A percentile compares a stretch with the other conserved stretches of the same genome.
Evolutionary conservation across 352 stramenopile genomes (phyloP).

Genomic region (Pythium angustatum): DNA sequence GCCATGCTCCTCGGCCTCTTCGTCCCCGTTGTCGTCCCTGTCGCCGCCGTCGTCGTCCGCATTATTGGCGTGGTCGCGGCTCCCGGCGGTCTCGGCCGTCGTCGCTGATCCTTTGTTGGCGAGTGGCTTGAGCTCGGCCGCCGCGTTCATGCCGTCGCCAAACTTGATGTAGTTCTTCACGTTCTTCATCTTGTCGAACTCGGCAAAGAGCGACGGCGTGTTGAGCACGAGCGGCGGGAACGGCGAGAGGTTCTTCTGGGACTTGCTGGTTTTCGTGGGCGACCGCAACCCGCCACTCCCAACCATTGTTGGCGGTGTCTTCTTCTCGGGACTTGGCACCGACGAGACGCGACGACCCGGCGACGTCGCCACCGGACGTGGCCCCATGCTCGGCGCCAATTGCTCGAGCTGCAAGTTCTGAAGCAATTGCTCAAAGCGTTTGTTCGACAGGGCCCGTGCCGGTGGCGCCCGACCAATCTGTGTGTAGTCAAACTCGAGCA

Average conservation of each 20-base stretch:
- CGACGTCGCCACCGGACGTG: constrained; percentile 17
- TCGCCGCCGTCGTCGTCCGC: constrained; percentile 8
- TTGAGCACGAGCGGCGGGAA: constrained; percentile 48
- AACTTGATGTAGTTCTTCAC: constrained; percentile 65
- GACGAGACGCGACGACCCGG: constrained; percentile 9
- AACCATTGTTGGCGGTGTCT: not conserved
- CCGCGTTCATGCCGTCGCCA: constrained; percentile 47
- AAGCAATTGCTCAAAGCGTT: constrained; percentile 69
- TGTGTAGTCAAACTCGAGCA: constrained; percentile 78
- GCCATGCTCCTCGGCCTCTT: too few relatives aligned
- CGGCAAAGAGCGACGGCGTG: constrained; percentile 45
- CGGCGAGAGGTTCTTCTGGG: constrained; percentile 6
- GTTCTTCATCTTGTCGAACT: constrained; percentile 68
- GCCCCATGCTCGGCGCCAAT: constrained; percentile 44
- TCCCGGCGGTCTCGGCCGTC: not conserved
- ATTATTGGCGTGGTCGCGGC: not conserved
- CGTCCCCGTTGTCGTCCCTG: not conserved
- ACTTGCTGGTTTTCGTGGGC: not conserved
- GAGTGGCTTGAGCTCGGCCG: constrained; percentile 45
- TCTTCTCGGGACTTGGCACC: constrained; percentile 8
- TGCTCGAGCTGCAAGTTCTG: constrained; percentile 52
- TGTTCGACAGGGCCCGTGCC: constrained; percentile 49
- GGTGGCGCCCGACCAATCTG: constrained; percentile 44
- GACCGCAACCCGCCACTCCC: not conserved
- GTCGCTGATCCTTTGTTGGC: not conserved